Base-by-base conservation (phyloP, 371 early-diverging fungal species). In the Dinochytrium kinnereticum region DNA sequence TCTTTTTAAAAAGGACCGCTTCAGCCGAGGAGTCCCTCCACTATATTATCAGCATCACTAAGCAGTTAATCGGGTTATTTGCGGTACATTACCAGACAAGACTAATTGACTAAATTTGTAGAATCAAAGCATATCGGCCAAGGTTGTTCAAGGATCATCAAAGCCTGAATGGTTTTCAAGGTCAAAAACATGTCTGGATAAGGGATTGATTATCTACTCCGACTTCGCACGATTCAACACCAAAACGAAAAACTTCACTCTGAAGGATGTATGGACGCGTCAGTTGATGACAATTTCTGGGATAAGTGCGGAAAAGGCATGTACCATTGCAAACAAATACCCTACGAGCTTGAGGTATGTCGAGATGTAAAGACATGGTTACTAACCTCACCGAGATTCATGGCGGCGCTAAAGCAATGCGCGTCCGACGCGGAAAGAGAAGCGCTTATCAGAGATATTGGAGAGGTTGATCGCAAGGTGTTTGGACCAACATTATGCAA, bases 261-360 rank as follows among this genome's bases (percentile, higher is more conserved):
- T 93, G 1, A 82, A 87, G 33, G 94, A 95, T 61, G 77, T 92
- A 2, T 95, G 92, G 81, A 75, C 90, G 36, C 85, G 91, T 53
- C 92, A 95, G 90, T 81, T 97, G 44, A 89, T 93, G 92, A 88
- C 91, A 0, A 81, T 94, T 59, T 86, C 89, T 33, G 96, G 96
- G 21, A 82, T 95, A 44, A 91, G 92, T 71, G 87, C 86, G 0
- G 96, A 96, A 72, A 94, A 93, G 78, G 97, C 96, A 0, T 50
- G 79, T 17, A 85, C 90, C 10, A 84, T 97, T 33, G 90, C 86
- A 2, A 79, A 80, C 40, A 77, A 74, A n/a, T 95, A 90, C 72
- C 90, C 89, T 2, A 96, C 96, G 0, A 90, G 93, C 53, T 59
- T 68, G 33, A 72, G 70, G 82, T 81, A 39, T 30, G 37, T 61